Evolutionary conservation across 1,139 yeast genomes (phyloP), one percentile per base, ranked within the genome.

Genomic region (Kodamaea suecica): DNA sequence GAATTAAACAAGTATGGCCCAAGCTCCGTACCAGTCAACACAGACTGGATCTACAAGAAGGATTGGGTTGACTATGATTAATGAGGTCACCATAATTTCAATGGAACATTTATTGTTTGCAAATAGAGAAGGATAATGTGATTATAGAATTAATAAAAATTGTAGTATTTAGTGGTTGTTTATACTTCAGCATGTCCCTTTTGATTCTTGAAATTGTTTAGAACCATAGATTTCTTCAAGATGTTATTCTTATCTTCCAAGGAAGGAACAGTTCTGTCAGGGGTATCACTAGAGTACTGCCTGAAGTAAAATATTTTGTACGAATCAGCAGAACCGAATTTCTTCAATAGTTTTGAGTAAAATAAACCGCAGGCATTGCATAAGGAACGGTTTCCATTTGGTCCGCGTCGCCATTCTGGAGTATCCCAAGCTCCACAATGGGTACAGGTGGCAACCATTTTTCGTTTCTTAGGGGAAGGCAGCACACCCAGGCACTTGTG

Each of bases 371-470:
- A 69, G 1, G 75, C 74, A 50, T 69, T 69, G 45, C 75, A 69
- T 33, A 69, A 52, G 0, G 73, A 66, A 21, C 70, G 52, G 23
- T 61, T 59, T 0, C 74, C 73, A 30, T 56, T 59, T 3, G 74
- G 74, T 0, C 74, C 75, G 23, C 68, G 52, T 38, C 75, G 53
- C 75, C 75, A 69, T 47, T 69, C 74, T 1, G 74, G 75, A 0
- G 74, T 67, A 17, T 59, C 61, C 16, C 45, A 29, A 10, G 41
- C 37, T 3, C 43, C 44, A 31, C 52, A 48, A 23, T 47, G 50
- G 7, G 31, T 40, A 24, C 52, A 48, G 1, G 20, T 19, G 2
- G 30, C 24, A 4, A 20, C 34, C 5, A 17, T 33, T 15, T 27
- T 36, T 6, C 8, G 6, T 9, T 19, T 19, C 21, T 19, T 19